Conservation (phyloP, 202 grass and related monocot genomes). For the Digitaria exilis region DNA sequence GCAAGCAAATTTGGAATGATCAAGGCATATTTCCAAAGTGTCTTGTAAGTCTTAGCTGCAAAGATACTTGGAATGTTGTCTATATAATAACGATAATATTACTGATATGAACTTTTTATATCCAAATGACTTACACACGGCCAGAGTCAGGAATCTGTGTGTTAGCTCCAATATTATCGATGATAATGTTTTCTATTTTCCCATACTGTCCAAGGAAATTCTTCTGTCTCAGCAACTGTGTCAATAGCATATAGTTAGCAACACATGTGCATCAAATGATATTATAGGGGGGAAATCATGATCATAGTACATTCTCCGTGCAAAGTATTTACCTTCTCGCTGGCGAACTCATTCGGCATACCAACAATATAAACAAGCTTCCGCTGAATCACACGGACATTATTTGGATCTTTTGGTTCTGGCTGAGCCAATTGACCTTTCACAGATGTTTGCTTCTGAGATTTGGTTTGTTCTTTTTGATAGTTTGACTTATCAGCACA, state of each 20-base stretch:
- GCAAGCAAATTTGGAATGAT: neutral
- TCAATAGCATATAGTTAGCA: constrained; percentile 16
- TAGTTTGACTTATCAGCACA: constrained; percentile 44
- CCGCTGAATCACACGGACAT: constrained; percentile 58
- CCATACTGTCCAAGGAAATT: constrained; percentile 72
- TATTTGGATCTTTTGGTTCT: constrained; percentile 51
- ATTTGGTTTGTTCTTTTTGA: constrained; percentile 50
- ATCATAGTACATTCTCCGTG: neutral
- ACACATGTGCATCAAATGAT: neutral
- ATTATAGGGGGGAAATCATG: neutral
- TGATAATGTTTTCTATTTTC: constrained; percentile 65
- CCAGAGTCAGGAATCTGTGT: constrained; percentile 57
- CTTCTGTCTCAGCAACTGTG: constrained; percentile 59
- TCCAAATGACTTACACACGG: constrained; percentile 56
- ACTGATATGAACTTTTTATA: constrained; percentile 13
- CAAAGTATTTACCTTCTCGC: constrained; percentile 47
- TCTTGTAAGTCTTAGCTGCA: neutral
- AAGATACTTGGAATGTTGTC: constrained; percentile 13
- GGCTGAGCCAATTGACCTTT: constrained; percentile 31
- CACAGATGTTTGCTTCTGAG: constrained; percentile 47
- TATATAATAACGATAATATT: constrained; percentile 1
- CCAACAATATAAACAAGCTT: constrained; percentile 77
- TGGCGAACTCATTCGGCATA: constrained; percentile 56
- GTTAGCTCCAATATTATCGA: constrained; percentile 57
- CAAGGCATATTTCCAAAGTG: neutral